A percentile compares a stretch with the other conserved stretches of the same genome.
These are phyloP conservation scores for Thraustochytrium sp. DNA, from an alignment of 352 stramenopile species.

Conservation along the genomic window DNA sequence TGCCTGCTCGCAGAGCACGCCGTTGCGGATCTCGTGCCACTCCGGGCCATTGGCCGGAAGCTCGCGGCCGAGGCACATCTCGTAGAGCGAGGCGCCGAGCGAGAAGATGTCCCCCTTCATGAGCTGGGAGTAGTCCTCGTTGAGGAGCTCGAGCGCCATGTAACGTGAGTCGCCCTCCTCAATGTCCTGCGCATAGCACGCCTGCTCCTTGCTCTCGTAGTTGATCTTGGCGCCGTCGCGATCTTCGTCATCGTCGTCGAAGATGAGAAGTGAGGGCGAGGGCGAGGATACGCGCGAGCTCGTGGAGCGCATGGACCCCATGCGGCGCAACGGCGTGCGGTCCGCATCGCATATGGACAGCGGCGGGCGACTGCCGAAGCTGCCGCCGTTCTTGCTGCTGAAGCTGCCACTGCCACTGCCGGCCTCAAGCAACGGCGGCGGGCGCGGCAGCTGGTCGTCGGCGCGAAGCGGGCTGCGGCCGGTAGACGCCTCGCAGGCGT, in stretches of 20 bases:
- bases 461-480: not conserved
- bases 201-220: no score
- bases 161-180: conserved; percentile 44
- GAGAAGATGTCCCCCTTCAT: conserved; percentile 86
- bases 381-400: no score
- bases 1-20: not conserved
- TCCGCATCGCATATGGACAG: not conserved
- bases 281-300: not conserved
- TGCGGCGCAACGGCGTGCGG: not conserved
- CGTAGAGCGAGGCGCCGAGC: conserved; percentile 71
- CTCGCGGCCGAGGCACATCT: conserved; percentile 59
- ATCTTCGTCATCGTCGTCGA: not conserved
- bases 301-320: not conserved
- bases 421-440: no score
- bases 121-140: conserved; percentile 52
- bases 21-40: conserved; percentile 30
- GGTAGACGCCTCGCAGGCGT: not conserved
- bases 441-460: not conserved
- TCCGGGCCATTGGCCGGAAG: conserved; percentile 57
- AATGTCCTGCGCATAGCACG: not conserved
- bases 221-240: no score
- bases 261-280: not conserved
- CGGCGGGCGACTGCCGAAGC: not conserved
- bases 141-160: conserved; percentile 43
- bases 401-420: no score